Conservation (phyloP, 2,329 filamentous ascomycete species). For the Trichoderma arundinaceum region DNA sequence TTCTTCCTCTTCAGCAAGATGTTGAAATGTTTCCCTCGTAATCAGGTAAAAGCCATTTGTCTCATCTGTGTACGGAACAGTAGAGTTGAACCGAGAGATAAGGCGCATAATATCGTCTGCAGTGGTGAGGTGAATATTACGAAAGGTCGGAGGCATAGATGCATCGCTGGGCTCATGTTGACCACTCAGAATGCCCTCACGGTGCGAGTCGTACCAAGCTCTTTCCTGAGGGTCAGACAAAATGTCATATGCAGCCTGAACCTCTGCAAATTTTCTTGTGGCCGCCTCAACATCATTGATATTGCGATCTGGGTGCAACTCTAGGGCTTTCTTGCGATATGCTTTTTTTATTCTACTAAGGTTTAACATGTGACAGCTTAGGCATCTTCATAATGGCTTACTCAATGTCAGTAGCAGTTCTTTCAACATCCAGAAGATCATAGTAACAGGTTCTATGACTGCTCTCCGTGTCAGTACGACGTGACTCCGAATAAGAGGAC, state of each 20-base stretch:
- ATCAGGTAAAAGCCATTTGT: constrained; percentile 85
- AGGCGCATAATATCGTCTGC: constrained; percentile 78
- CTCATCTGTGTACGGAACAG: constrained; percentile 79
- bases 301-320: constrained; percentile 95
- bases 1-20: constrained; percentile 79
- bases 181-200: constrained; percentile 78
- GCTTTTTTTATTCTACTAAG: constrained; percentile 81
- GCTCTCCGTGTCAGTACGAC: constrained; percentile 40
- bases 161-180: constrained; percentile 55
- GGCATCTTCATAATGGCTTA: constrained; percentile 46
- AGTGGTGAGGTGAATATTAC: constrained; percentile 77
- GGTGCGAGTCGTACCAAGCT: constrained; percentile 97
- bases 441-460: constrained; percentile 80
- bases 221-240: constrained; percentile 94
- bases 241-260: constrained; percentile 94
- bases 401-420: constrained; percentile 80
- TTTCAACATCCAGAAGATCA: constrained; percentile 76
- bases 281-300: constrained; percentile 82
- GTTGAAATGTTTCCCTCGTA: constrained; percentile 76
- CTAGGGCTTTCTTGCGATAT: constrained; percentile 87
- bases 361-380: background rate
- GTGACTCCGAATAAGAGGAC: constrained; percentile 50
- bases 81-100: constrained; percentile 79
- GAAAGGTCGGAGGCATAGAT: constrained; percentile 62
- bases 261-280: constrained; percentile 85